Percentiles rank a stretch among this genome's conserved stretches.
Evolutionary conservation across 495 filamentous ascomycete genomes (phyloP).

Genomic region (Schizothecium vesticola): DNA sequence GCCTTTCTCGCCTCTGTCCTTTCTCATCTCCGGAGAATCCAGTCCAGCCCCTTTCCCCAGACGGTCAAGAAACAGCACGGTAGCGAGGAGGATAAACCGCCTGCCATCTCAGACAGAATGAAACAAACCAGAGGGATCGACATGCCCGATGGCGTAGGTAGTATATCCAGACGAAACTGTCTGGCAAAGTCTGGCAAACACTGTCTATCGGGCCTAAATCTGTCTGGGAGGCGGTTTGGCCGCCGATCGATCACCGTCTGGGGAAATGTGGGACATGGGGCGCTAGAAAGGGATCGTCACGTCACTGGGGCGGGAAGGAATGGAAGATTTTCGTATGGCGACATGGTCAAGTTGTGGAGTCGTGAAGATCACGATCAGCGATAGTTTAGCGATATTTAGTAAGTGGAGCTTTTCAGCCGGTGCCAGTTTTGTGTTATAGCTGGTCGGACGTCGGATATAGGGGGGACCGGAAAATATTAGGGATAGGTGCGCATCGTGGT

Average conservation of each 20-base stretch:
- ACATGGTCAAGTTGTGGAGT: not conserved
- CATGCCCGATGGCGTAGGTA: not conserved
- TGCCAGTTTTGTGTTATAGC: not conserved
- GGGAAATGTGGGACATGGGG: not conserved
- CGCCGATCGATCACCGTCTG: slow-evolving; percentile 2
- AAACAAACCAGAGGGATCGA: not conserved
- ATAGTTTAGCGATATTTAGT: not conserved
- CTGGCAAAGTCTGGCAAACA: not conserved
- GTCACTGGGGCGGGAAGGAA: not conserved
- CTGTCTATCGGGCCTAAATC: not conserved
- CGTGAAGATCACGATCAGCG: slow-evolving; percentile 5
- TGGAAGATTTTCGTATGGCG: not conserved
- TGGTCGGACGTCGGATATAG: not conserved
- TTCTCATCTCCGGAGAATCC: not conserved
- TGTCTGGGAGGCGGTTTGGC: not conserved
- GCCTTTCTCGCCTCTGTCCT: slow-evolving; percentile 1
- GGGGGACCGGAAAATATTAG: not conserved
- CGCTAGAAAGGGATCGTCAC: slow-evolving; percentile 1
- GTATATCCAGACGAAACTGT: not conserved
- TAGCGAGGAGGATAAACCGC: slow-evolving; percentile 1
- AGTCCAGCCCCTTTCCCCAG: not conserved
- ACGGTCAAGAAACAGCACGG: not conserved
- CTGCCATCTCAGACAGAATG: not conserved
- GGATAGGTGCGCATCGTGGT: not conserved
- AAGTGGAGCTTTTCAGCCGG: slow-evolving; percentile 5